Conservation (phyloP, 169 alveolate species). For the Plasmodium adleri region DNA sequence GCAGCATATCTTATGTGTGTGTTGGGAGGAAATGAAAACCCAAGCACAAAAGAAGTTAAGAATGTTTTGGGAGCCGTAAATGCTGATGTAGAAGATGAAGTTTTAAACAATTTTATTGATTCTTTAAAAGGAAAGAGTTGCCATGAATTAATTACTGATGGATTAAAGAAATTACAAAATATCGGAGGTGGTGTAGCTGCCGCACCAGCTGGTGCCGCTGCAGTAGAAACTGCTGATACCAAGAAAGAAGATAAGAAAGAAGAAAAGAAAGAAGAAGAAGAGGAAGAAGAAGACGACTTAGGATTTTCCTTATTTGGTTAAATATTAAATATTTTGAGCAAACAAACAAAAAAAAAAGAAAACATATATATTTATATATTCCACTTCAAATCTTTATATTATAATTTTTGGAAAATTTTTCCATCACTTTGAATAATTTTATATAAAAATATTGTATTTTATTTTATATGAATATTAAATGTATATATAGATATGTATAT, state of each 20-base stretch:
- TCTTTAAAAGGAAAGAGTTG: conserved; percentile 81
- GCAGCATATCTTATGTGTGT: conserved; percentile 86
- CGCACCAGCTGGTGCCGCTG: conserved; percentile 81
- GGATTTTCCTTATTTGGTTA: conserved; percentile 88
- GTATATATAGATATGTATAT: too few species aligned
- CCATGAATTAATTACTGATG: conserved; percentile 85
- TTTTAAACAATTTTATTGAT: conserved; percentile 76
- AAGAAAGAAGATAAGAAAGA: conserved; percentile 83
- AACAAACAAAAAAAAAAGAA: too few species aligned
- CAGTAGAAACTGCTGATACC: conserved; percentile 76
- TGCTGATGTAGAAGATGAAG: conserved; percentile 85
- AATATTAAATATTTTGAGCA: background rate
- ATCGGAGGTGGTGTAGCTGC: conserved; percentile 83
- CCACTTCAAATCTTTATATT: too few species aligned
- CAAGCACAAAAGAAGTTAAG: conserved; percentile 81
- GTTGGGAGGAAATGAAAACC: conserved; percentile 85
- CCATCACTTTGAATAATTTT: too few species aligned
- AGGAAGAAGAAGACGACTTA: conserved; percentile 88
- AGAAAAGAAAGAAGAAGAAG: conserved; percentile 84
- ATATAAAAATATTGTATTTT: too few species aligned
- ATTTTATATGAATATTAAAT: too few species aligned
- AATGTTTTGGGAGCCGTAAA: conserved; percentile 84
- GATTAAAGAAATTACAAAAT: conserved; percentile 82
- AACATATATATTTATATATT: background rate
- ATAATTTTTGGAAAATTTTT: too few species aligned